Evolutionary conservation across 208 protist genomes (phyloP), one percentile per base, ranked within the genome.

Genomic region (Leishmania gerbilli): DNA sequence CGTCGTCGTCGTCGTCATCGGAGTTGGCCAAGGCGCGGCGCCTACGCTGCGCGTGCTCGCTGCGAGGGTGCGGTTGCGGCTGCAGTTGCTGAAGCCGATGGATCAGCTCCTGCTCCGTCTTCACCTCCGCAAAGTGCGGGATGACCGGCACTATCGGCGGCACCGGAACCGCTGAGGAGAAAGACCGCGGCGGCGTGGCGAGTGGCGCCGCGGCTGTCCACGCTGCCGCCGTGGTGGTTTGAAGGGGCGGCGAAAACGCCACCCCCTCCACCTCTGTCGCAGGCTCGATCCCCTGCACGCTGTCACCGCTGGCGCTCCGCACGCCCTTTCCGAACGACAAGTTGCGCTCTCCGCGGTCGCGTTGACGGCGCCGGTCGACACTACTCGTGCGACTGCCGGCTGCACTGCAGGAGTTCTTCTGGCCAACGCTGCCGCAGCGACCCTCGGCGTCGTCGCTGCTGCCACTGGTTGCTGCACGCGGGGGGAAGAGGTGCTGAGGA

Each of bases 61-160:
- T 85, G 76, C 82, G 82, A 1, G 77, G 74, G 67, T 79, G 77
- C 3, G 64, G 77, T 21, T 72, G 65, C 55, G 71, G 84, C 17
- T 55, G 27, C 68, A 31, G 51, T 53, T 80, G 51, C 51, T 55
- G 60, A 34, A 51, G 71, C 1, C 34, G 55, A 34, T 27, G 19
- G 40, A 55, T n/a, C n/a, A 45, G 24, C 56, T 84, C 80, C 27
- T 79, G 80, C 56, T 64, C 49, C 19, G 37, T 42, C 27, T 51
- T 71, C 11, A 87, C 21, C 53, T 81, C 67, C 13, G 69, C 58
- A 34, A 85, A 84, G 51, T 34, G 40, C 24, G 85, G 72, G 11
- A 83, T 79, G 34, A 81, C 31, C 1, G 85, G 81, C 5, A 85
- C 62, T 37, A 45, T 58, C 21, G 53, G 40, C 9, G 62, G 9